phyloP scores from a whole-genome alignment of 305 asterid species.

The Fraxinus platypoda region DNA sequence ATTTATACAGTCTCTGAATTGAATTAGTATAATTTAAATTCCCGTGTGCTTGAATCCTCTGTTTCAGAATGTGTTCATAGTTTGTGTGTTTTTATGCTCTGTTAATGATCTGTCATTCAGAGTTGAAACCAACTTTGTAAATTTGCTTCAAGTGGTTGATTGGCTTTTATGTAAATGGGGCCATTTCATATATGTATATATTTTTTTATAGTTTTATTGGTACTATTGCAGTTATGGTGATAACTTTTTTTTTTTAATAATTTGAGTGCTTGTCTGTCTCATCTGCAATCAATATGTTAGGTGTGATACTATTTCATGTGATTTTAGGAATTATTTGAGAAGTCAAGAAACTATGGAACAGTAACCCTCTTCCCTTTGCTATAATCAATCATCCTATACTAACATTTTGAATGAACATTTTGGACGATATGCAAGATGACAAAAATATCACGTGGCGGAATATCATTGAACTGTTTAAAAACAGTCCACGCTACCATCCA shows the following conservation, averaged over 20 bases:
- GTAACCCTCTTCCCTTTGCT: not conserved
- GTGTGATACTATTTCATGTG: not conserved
- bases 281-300: not conserved
- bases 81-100: not conserved
- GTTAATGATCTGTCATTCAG: slow-evolving; percentile 5
- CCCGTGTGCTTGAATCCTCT: not conserved
- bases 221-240: not conserved
- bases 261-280: not conserved
- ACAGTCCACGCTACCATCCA: too few relatives aligned
- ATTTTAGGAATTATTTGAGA: not conserved
- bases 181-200: not conserved
- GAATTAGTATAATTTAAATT: not conserved
- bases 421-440: too few relatives aligned
- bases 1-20: not conserved
- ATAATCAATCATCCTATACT: not conserved
- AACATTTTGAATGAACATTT: too few relatives aligned
- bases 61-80: not conserved
- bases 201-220: not conserved
- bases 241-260: not conserved
- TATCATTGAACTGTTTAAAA: too few relatives aligned
- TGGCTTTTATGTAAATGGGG: not conserved
- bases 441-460: too few relatives aligned
- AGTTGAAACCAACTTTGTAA: slow-evolving; percentile 13
- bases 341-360: not conserved
- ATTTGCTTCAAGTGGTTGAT: slow-evolving; percentile 6